Percentiles rank a stretch among this genome's conserved stretches.
Evolutionary conservation across 2,329 filamentous ascomycete genomes (phyloP).

Genomic region (Drechslerella dactyloides): DNA sequence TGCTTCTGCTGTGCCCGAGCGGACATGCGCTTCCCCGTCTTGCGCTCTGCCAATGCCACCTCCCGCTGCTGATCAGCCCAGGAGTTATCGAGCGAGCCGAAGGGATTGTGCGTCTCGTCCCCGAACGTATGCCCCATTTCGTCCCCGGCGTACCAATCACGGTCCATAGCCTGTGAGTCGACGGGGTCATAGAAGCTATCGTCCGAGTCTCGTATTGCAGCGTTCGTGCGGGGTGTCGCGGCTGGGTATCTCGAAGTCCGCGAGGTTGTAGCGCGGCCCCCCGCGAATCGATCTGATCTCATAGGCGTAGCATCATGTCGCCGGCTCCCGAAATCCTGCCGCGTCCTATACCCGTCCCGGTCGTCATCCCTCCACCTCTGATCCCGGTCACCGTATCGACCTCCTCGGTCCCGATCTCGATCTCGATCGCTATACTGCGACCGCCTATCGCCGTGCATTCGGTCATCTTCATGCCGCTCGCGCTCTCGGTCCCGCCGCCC

Average conservation of each 20-base stretch:
- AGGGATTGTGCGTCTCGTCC: constrained; percentile 91
- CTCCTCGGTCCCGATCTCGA: constrained; percentile 27
- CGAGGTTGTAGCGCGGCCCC: constrained; percentile 53
- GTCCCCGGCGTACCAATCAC: constrained; percentile 91
- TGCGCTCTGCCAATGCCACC: constrained; percentile 77
- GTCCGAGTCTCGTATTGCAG: constrained; percentile 52
- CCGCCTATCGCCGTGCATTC: constrained; percentile 24
- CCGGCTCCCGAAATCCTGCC: constrained; percentile 49
- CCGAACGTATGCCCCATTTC: constrained; percentile 85
- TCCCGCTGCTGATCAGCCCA: constrained; percentile 79
- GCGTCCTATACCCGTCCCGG: constrained; percentile 47
- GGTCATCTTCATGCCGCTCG: constrained; percentile 26
- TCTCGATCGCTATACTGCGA: constrained; percentile 39
- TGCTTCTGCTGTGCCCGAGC: constrained; percentile 82
- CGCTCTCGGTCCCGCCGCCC: constrained; percentile 50
- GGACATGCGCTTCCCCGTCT: constrained; percentile 73
- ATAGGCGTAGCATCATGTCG: constrained; percentile 54
- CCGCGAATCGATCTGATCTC: constrained; percentile 53
- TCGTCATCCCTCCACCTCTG: constrained; percentile 37
- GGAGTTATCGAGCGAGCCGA: constrained; percentile 75
- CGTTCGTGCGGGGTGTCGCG: constrained; percentile 54
- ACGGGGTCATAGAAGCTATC: constrained; percentile 58
- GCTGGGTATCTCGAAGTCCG: constrained; percentile 52
- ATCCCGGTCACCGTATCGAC: constrained; percentile 36
- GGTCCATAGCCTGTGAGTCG: constrained; percentile 77